These are phyloP conservation scores for Candida piceae DNA, from an alignment of 805 yeast species.

Conservation along the genomic window DNA sequence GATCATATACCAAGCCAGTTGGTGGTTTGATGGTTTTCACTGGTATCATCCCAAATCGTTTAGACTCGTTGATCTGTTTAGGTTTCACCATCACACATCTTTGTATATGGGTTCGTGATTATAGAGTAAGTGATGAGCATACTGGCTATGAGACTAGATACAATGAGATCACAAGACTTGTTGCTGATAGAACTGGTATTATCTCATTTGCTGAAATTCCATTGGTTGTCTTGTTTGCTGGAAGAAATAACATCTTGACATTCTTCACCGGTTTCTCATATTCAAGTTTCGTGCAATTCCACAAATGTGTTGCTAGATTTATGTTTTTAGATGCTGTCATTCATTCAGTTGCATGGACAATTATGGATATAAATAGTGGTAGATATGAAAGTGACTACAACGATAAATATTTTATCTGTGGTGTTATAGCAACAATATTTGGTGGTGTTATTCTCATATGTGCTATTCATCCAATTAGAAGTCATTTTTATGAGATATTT, in stretches of 20 bases:
- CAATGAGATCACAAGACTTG: slow-evolving; percentile 29
- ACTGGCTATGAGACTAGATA: slow-evolving; percentile 27
- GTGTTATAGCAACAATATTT: slow-evolving; percentile 37
- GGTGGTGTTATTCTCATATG: slow-evolving; percentile 42
- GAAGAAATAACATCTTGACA: slow-evolving; percentile 40
- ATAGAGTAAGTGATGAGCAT: slow-evolving; percentile 8
- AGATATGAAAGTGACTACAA: slow-evolving; percentile 6
- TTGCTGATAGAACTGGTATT: slow-evolving; percentile 36
- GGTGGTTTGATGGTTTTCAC: slow-evolving; percentile 15
- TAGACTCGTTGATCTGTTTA: slow-evolving; percentile 27
- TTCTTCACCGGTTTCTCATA: slow-evolving; percentile 41
- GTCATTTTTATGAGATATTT: slow-evolving; percentile 54
- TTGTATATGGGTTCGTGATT: slow-evolving; percentile 17
- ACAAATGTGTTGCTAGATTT: slow-evolving; percentile 60
- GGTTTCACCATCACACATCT: slow-evolving; percentile 24
- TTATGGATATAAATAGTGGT: slow-evolving; percentile 4
- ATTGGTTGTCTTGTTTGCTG: slow-evolving; percentile 40
- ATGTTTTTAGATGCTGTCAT: slow-evolving; percentile 35
- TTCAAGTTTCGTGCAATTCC: slow-evolving; percentile 47
- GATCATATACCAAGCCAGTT: slow-evolving; percentile 11
- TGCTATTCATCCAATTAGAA: slow-evolving; percentile 48
- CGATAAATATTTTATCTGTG: slow-evolving; percentile 22
- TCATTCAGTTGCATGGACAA: slow-evolving; percentile 29
- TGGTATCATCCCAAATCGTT: slow-evolving; percentile 28
- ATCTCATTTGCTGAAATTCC: slow-evolving; percentile 38